Base-by-base conservation (phyloP, 352 stramenopile genomes). In the Plasmopara muralis region DNA sequence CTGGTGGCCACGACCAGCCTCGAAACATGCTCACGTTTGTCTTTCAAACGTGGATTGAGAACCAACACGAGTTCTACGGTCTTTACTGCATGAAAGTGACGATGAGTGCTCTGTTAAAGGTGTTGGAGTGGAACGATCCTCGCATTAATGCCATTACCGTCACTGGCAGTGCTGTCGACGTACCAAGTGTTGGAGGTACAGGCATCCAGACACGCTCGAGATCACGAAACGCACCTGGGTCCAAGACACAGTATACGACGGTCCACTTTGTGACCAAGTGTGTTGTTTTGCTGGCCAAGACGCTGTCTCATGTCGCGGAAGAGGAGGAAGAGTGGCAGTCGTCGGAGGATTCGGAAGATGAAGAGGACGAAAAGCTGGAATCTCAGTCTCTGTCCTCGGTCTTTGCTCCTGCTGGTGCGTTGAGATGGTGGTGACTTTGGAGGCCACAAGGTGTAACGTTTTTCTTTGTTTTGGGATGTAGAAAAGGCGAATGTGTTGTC, bases 21-120 rank as follows among this genome's bases (percentile, higher is more conserved):
- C 60, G 64, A 4, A 89, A 77, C 44, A 81, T 90, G 77, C 55
- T 90, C 25, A 66, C 64, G 37, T 93, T 93, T 72, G 79, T 93
- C 2, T 85, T 90, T 47, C 59, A 64, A 29, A 87, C 78, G 13
- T 93, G 83, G 83, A 82, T 93, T 30, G 77, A 90, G 46, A 89
- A 88, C 57, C 83, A 93, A 49, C 57, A 72, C 13, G 79, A 90
- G 18, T 93, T 93, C 44, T 93, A 93, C 43, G 79, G 83, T 9
- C 66, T 86, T 6, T 89, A 89, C 61, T 85, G 74, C 45, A 83
- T 93, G 55, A 93, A 90, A 55, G 79, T 93, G 34, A 93, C 80
- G 5, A 72, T 87, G 34, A 87, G 78, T 47, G 82, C 78, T 38
- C 47, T 92, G 12, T 53, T 92, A 6, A 83, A 87, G 66, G 68